phyloP scores from a whole-genome alignment of 176 grass and related monocot species.

The Cenchrus americanus region DNA sequence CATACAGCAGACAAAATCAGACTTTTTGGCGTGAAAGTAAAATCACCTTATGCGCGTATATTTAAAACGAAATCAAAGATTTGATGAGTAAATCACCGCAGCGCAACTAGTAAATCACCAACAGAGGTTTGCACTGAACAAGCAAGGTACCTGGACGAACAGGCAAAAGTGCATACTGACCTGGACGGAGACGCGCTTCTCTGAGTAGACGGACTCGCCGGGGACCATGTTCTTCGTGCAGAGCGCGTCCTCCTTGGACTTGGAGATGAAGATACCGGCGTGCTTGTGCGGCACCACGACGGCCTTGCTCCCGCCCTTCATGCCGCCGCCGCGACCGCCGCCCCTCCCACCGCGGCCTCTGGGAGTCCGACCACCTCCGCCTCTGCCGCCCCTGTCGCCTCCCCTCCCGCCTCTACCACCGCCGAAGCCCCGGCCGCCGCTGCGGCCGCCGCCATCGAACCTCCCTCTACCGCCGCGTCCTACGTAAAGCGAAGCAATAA shows the following conservation, averaged over 20 bases:
- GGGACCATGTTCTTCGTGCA: conserved; percentile 91
- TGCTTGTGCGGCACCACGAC: conserved; percentile 78
- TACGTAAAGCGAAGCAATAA: background rate
- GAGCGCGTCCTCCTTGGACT: conserved; percentile 92
- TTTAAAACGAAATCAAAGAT: background rate
- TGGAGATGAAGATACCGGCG: conserved; percentile 84
- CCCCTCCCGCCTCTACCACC: conserved; percentile 43
- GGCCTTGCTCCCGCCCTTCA: conserved; percentile 85
- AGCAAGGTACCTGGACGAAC: rapidly evolving
- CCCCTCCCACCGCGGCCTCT: conserved; percentile 40
- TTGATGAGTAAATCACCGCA: too few species aligned
- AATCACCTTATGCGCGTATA: background rate
- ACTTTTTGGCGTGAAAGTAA: background rate
- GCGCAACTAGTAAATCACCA: background rate
- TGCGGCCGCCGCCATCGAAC: conserved; percentile 38
- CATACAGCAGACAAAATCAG: background rate
- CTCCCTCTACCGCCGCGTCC: conserved; percentile 51
- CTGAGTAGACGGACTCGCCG: conserved; percentile 82
- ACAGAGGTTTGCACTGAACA: too few species aligned
- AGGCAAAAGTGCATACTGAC: background rate
- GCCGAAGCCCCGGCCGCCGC: conserved; percentile 3
- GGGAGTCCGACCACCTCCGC: conserved; percentile 40
- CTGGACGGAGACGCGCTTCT: conserved; percentile 90
- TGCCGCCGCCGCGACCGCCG: conserved; percentile 47
- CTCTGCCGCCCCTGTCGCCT: conserved; percentile 35